Percentiles rank a stretch among this genome's conserved stretches.
phyloP scores from a whole-genome alignment of 495 filamentous ascomycete species.

The Penicillium paxilli region DNA sequence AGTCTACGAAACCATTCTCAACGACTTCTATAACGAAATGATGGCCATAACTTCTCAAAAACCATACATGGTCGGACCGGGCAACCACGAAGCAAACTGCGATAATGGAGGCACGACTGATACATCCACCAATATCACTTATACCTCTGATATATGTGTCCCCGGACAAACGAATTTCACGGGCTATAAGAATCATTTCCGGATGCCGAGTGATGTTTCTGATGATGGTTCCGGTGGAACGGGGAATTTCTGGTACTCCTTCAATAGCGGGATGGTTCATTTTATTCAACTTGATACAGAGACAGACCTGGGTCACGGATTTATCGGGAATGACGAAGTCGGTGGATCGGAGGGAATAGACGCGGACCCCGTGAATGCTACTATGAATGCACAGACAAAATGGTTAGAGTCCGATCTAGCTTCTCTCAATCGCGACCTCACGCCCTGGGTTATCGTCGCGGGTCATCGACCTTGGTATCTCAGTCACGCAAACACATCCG shows the following conservation, averaged over 20 bases:
- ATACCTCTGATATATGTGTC: constrained; percentile 2
- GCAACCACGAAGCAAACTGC: constrained; percentile 42
- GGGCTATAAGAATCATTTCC: constrained; percentile 49
- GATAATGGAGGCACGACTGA: constrained; percentile 6
- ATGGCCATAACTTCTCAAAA: constrained; percentile 23
- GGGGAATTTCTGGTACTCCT: constrained; percentile 59
- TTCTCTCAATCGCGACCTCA: constrained; percentile 1
- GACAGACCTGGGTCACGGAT: constrained; percentile 28
- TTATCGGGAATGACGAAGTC: constrained; percentile 4
- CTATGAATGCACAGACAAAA: constrained; percentile 1
- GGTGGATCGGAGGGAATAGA: constrained; percentile 6
- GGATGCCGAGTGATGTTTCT: constrained; percentile 45
- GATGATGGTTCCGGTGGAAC: constrained; percentile 43
- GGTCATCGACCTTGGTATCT: constrained; percentile 13
- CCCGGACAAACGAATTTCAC: constrained; percentile 52
- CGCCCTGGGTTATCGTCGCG: constrained; percentile 12
- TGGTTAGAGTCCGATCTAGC: constrained; percentile 8
- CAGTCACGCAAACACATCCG: not conserved
- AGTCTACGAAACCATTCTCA: constrained; percentile 43
- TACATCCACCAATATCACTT: not conserved
- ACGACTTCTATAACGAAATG: constrained; percentile 45
- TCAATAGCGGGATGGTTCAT: constrained; percentile 56
- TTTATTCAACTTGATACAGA: constrained; percentile 49
- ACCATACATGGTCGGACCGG: constrained; percentile 46
- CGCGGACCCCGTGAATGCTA: constrained; percentile 1